Percentiles rank a stretch among this genome's conserved stretches.
These are phyloP conservation scores for Aureobasidium sp. DNA, from an alignment of 2,329 filamentous ascomycete genomes.

Conservation along the genomic window DNA sequence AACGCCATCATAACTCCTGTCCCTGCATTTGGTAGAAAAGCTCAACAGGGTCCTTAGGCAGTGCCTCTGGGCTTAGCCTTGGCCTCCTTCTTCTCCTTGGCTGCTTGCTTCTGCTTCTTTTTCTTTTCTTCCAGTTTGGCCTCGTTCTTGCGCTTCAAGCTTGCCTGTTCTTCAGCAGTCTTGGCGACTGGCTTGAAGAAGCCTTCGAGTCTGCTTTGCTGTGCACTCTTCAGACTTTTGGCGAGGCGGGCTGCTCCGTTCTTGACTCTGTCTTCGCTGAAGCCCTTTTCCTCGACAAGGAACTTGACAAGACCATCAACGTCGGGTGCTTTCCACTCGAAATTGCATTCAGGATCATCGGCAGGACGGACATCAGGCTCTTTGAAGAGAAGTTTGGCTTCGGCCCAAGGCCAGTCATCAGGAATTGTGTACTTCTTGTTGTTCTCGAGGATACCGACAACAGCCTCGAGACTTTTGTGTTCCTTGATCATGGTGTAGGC, in stretches of 20 bases:
- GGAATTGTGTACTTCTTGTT: conserved; percentile 78
- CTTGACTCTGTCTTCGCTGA: conserved; percentile 89
- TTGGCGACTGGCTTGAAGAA: conserved; percentile 94
- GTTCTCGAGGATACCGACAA: conserved; percentile 72
- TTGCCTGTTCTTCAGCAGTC: conserved; percentile 77
- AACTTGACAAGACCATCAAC: conserved; percentile 84
- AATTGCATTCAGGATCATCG: conserved; percentile 81
- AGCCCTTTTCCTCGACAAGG: conserved; percentile 89
- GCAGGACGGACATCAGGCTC: conserved; percentile 80
- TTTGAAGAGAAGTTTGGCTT: conserved; percentile 87
- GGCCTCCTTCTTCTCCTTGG: conserved; percentile 87
- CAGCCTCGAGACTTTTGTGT: conserved; percentile 76
- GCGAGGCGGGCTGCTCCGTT: conserved; percentile 68
- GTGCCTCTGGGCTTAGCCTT: conserved; percentile 78
- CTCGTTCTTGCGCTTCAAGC: conserved; percentile 85
- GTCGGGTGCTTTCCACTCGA: conserved; percentile 96
- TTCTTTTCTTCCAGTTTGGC: conserved; percentile 87
- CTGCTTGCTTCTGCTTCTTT: conserved; percentile 90
- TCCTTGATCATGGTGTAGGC: conserved; percentile 92
- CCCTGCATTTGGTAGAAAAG: background rate
- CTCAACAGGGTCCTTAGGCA: conserved; percentile 2
- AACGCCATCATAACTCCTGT: conserved; percentile 11
- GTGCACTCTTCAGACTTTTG: conserved; percentile 85
- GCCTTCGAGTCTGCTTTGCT: conserved; percentile 86
- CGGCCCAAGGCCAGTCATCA: conserved; percentile 93